Evolutionary conservation across 306 rosid species (phyloP).

Genomic region (Lathyrus tuberosus): DNA sequence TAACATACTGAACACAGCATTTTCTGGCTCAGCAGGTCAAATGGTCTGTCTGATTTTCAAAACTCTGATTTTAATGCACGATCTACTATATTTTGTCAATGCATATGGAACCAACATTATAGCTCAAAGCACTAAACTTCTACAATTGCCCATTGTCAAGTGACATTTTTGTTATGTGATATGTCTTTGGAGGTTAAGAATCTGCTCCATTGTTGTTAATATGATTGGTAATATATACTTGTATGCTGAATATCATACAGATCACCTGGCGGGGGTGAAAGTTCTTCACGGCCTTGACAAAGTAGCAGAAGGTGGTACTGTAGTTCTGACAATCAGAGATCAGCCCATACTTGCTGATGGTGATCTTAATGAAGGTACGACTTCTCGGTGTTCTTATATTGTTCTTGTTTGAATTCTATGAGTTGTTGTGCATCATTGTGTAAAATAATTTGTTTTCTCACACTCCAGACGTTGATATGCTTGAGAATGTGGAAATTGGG

Average conservation of each 20-base stretch:
- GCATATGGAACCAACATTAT: slow-evolving; percentile 6
- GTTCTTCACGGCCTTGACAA: slow-evolving; percentile 94
- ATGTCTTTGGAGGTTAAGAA: slow-evolving; percentile 8
- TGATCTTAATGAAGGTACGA: slow-evolving; percentile 80
- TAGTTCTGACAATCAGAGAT: slow-evolving; percentile 93
- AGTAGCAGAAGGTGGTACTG: slow-evolving; percentile 93
- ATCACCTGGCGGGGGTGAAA: slow-evolving; percentile 82
- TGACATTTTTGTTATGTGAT: slow-evolving; percentile 16
- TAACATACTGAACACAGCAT: not conserved
- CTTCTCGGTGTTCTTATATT: slow-evolving; percentile 34
- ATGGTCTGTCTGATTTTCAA: not conserved
- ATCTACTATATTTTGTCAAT: slow-evolving; percentile 13
- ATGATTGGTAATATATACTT: slow-evolving; percentile 33
- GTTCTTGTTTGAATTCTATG: slow-evolving; percentile 29
- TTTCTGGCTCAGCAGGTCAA: not conserved
- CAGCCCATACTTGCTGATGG: slow-evolving; percentile 86
- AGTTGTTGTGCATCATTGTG: slow-evolving; percentile 41
- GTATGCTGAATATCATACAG: slow-evolving; percentile 47
- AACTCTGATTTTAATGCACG: not conserved
- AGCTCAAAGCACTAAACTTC: slow-evolving; percentile 14
- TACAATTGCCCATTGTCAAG: not conserved
- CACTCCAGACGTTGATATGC: slow-evolving; percentile 81
- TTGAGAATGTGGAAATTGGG: slow-evolving; percentile 92
- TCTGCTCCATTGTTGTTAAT: slow-evolving; percentile 31
- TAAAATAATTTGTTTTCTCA: slow-evolving; percentile 46